Percentiles rank a stretch among this genome's conserved stretches.
These are phyloP conservation scores for Sistotremastrum suecicum DNA, from an alignment of 768 basidiomycete genomes.

Conservation along the genomic window DNA sequence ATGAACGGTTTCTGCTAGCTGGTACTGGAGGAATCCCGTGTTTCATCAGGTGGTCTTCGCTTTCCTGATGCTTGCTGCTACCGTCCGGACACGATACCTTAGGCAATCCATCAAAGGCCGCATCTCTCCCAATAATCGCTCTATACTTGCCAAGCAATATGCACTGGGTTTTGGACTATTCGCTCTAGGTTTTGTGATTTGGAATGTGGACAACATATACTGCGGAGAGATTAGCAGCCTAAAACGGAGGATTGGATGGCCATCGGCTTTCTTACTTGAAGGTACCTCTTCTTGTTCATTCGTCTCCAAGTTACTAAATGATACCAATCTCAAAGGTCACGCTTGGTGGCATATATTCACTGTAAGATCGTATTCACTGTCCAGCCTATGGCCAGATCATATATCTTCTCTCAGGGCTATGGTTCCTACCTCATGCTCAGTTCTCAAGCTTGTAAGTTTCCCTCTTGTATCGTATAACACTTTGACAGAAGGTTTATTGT, in stretches of 20 bases:
- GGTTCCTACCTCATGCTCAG: no score
- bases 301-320: neutral
- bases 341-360: conserved; percentile 68
- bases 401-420: neutral
- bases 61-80: conserved; percentile 32
- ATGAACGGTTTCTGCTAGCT: conserved; percentile 22
- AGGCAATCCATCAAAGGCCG: conserved; percentile 25
- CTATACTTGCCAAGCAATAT: conserved; percentile 31
- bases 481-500: no score
- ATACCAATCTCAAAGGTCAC: conserved; percentile 26
- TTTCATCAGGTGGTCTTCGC: conserved; percentile 73
- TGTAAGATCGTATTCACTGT: conserved; percentile 18
- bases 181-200: conserved; percentile 50
- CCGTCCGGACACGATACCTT: conserved; percentile 36
- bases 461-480: no score
- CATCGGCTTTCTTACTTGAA: conserved; percentile 50
- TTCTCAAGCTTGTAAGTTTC: no score
- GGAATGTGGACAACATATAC: conserved; percentile 74
- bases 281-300: conserved; percentile 19
- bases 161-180: conserved; percentile 41
- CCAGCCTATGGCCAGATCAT: neutral
- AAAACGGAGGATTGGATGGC: conserved; percentile 49
- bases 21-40: conserved; percentile 55
- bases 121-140: conserved; percentile 30
- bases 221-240: conserved; percentile 42